Evolutionary conservation across 805 yeast species (phyloP).

Genomic region (Candida tallmaniae): DNA sequence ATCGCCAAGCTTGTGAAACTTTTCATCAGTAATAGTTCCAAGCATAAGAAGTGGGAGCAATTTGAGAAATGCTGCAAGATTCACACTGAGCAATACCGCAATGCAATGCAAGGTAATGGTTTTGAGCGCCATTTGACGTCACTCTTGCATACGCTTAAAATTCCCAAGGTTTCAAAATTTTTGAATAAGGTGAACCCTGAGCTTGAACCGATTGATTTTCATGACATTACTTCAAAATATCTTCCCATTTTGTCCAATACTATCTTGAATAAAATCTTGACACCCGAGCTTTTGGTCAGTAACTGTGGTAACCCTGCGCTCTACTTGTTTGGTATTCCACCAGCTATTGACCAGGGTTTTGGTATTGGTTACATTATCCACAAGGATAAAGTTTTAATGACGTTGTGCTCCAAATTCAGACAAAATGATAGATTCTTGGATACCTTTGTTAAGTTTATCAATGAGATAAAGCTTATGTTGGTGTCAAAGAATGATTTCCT

Average conservation of each 20-base stretch:
- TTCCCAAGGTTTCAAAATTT: constrained; percentile 30
- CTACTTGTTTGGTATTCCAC: constrained; percentile 86
- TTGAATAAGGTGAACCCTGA: constrained; percentile 41
- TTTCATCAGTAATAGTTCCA: constrained; percentile 54
- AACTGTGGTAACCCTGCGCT: constrained; percentile 93
- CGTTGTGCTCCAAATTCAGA: constrained; percentile 82
- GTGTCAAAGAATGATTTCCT: constrained; percentile 32
- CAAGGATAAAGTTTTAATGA: constrained; percentile 69
- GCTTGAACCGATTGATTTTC: constrained; percentile 27
- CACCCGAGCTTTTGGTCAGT: constrained; percentile 50
- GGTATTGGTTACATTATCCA: constrained; percentile 92
- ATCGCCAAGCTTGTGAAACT: constrained; percentile 52
- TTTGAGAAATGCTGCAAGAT: constrained; percentile 48
- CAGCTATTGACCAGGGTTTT: constrained; percentile 84
- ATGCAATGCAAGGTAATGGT: constrained; percentile 59
- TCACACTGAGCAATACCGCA: constrained; percentile 46
- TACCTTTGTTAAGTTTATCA: constrained; percentile 58
- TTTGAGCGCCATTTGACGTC: constrained; percentile 72
- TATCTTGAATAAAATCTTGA: constrained; percentile 26
- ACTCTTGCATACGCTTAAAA: constrained; percentile 50
- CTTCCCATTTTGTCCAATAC: constrained; percentile 34
- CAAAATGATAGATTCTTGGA: constrained; percentile 77
- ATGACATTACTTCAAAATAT: constrained; percentile 6
- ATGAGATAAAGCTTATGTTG: constrained; percentile 53
- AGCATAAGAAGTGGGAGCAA: constrained; percentile 43